Conservation (phyloP, 441 rosid species). For the Sinapis alba region DNA sequence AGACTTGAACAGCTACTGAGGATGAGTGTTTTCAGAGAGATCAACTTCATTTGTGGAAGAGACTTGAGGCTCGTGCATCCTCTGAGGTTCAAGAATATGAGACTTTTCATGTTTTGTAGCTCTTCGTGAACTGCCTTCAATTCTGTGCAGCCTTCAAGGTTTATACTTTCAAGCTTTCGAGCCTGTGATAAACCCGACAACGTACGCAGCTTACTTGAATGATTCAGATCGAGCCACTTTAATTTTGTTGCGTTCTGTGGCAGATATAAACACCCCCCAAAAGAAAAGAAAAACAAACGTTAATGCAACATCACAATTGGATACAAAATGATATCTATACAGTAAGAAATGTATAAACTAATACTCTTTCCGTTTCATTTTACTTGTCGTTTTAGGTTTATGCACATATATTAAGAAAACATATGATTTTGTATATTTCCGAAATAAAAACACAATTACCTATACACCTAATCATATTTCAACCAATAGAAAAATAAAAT, state of each 20-base stretch:
- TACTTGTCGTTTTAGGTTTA: no score
- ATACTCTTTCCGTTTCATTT: no score
- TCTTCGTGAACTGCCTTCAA: not conserved
- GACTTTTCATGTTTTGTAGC: conserved; percentile 20
- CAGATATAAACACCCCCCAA: not conserved
- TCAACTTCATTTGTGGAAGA: conserved; percentile 11
- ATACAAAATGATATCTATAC: no score
- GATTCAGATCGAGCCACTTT: conserved; percentile 24
- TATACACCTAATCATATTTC: no score
- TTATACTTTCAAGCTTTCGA: conserved; percentile 19
- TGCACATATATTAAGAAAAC: no score
- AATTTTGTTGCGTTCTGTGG: conserved; percentile 9
- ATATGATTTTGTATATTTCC: no score
- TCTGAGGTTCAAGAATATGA: conserved; percentile 25
- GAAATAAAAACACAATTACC: no score
- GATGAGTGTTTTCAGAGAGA: conserved; percentile 21
- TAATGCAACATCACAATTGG: not conserved
- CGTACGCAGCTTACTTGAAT: conserved; percentile 11
- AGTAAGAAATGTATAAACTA: no score
- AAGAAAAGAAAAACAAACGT: not conserved
- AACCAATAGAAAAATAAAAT: no score
- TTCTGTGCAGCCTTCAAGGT: conserved; percentile 29
- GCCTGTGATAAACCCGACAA: conserved; percentile 17
- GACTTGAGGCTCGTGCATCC: conserved; percentile 25
- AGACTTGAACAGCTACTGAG: conserved; percentile 28